Base-by-base conservation (phyloP, 208 protist genomes). In the Leishmania mexicana region DNA sequence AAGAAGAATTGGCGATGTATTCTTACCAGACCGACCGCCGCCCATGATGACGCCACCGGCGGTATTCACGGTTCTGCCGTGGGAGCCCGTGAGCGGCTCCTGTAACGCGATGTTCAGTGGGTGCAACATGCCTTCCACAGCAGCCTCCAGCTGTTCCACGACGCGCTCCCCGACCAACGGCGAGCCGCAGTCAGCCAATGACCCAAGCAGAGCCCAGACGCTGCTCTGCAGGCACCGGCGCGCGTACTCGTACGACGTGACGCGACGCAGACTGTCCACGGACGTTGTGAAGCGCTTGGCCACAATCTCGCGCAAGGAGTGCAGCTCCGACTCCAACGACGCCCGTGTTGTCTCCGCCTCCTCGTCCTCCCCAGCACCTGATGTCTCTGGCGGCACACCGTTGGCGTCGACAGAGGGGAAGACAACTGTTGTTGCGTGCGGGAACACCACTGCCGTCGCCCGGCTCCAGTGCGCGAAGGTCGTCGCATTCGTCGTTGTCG, bases 251-350 rank as follows among this genome's bases (percentile, higher is more conserved):
- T 77, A 84, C n/a, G 54, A 72, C 1, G 81, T 80, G 28, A 84
- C 81, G 4, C 81, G 35, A 11, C 76, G 81, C 42, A 84, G 35
- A 24, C 17, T 76, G 13, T 84, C 81, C 24, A 84, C 54, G 2
- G 78, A 76, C 0, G 88, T 73, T 21, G 78, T 87, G 42, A 95
- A 85, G 35, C 88, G 89, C 68, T 89, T 92, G 2, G 83, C 79
- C 45, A 93, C 70, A 38, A 87, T 84, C 62, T 83, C 80, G 4
- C 88, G 85, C 78, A 95, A 75, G 2, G 87, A 85, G 49, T 86
- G 77, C 35, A 95, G 86, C 78, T 94, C 92, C 31, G 79, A 78
- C 51, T 85, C 83, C 1, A 93, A 81, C 35, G 88, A 91, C 15
- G 78, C 38, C 31, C 57, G 73, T 10, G 83, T 83, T 76, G 75